A percentile compares a stretch with the other conserved stretches of the same genome.
Conservation (phyloP, 1,284 basidiomycete genomes). For the Trichosporon asahii region DNA sequence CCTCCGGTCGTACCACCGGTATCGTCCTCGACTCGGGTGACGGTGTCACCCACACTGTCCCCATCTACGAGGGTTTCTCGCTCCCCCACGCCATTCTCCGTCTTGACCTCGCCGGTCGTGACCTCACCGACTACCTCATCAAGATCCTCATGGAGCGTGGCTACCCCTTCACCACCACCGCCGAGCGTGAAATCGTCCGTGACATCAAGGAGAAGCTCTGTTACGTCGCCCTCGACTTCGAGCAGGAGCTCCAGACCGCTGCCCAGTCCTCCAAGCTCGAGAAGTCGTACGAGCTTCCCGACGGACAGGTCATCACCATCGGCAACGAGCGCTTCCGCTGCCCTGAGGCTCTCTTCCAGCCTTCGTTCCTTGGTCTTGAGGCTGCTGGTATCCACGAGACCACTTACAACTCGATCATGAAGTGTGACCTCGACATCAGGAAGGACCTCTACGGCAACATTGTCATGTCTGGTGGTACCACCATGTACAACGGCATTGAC, state of each 20-base stretch:
- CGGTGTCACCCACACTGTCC: slow-evolving; percentile 89
- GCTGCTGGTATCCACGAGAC: slow-evolving; percentile 93
- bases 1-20: slow-evolving; percentile 87
- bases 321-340: slow-evolving; percentile 97
- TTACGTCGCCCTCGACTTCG: slow-evolving; percentile 95
- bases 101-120: slow-evolving; percentile 92
- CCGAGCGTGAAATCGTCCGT: slow-evolving; percentile 92
- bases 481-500: slow-evolving; percentile 95
- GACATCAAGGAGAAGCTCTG: slow-evolving; percentile 99
- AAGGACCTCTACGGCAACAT: slow-evolving; percentile 56
- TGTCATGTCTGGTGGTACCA: slow-evolving; percentile 89
- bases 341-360: slow-evolving; percentile 97
- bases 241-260: slow-evolving; percentile 91
- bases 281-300: slow-evolving; percentile 94
- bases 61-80: slow-evolving; percentile 94
- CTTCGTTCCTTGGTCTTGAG: slow-evolving; percentile 87
- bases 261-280: slow-evolving; percentile 86
- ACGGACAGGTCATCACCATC: slow-evolving; percentile 94
- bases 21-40: slow-evolving; percentile 92
- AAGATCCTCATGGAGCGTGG: slow-evolving; percentile 93
- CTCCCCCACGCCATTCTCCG: slow-evolving; percentile 91
- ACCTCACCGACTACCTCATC: slow-evolving; percentile 87
- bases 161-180: slow-evolving; percentile 89
- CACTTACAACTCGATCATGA: slow-evolving; percentile 82
- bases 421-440: slow-evolving; percentile 59